Conservation (phyloP, 192 early-diverging fungal genomes). For the Linnemannia zychae region DNA sequence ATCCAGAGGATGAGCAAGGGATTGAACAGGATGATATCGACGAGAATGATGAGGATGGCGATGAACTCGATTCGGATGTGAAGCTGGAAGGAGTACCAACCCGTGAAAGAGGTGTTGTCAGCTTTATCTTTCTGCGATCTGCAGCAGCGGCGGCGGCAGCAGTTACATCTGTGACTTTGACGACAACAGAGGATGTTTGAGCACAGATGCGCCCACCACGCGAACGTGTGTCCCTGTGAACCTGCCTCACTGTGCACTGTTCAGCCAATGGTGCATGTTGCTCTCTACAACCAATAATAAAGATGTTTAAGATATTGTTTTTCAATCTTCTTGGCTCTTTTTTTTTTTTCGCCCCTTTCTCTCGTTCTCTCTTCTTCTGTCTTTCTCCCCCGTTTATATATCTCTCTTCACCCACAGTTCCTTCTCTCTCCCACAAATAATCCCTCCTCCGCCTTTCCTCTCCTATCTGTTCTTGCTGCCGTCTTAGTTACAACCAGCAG, state of each 20-base stretch:
- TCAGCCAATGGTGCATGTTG: not conserved
- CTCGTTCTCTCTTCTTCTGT: not conserved
- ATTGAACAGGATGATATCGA: not conserved
- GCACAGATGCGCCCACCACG: too few relatives aligned
- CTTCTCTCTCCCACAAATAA: not conserved
- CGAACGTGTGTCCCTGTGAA: not conserved
- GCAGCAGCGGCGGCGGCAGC: not conserved
- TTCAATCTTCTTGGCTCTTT: not conserved
- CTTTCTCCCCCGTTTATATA: not conserved
- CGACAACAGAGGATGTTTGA: not conserved
- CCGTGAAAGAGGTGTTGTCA: not conserved
- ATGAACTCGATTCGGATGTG: slow-evolving; percentile 2
- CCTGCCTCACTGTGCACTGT: not conserved
- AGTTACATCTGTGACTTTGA: not conserved
- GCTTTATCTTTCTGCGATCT: slow-evolving; percentile 30
- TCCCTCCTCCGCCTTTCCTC: not conserved
- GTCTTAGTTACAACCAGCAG: not conserved
- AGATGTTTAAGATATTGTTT: not conserved
- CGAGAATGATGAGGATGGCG: not conserved
- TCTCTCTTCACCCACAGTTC: not conserved
- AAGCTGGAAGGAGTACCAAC: not conserved
- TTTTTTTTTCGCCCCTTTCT: not conserved
- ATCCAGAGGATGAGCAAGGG: not conserved
- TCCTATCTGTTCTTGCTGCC: not conserved
- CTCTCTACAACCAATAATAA: not conserved